Evolutionary conservation across 257 asterid species (phyloP), one percentile per base, ranked within the genome.

Genomic region (Solanum chmielewskii): DNA sequence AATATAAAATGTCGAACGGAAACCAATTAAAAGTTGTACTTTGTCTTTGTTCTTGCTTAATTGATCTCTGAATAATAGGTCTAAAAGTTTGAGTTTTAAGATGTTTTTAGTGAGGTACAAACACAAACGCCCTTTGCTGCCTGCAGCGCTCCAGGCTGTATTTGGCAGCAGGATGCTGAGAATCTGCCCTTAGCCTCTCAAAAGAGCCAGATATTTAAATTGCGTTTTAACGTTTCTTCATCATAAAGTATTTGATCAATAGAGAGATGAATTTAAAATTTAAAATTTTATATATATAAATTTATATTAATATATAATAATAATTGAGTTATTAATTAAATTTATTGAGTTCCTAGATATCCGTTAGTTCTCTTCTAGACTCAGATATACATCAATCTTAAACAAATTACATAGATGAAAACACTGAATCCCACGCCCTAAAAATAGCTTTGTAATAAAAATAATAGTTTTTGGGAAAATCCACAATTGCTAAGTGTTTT

Each of bases 221-320:
- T 6, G 2, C 16, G 0, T 5, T 0, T 2, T 7, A 23, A 62
- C 1, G 29, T 62, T 62, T 62, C 7, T 62, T 62, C 31, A 9
- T 1, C 7, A 10, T 0, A 23, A 62, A 62, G 15, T 62, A 23
- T 9, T 0, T 9, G 2, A 4, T 47, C 20, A 47, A 14, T 2
- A 2, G 0, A 47, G 2, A 47, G 0, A 47, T 0, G 2, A 60
- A 45, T 23, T 62, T 5, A 8, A 62, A 3, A 23, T 10, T 23
- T 10, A 62, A 23, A 66, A 12, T 2, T 66, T 9, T 21, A 3
- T 0, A 21, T 0, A 45, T 45, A 37, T 56, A 3, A 56, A 56
- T 56, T 56, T 56, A 7, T 7, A 47, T 47, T 47, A 56, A 56
- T 18, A 52, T 7, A 56, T 18, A 7, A 47, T 47, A 47, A 47